Base-by-base conservation (phyloP, 2,329 filamentous ascomycete genomes). In the Pseudogymnoascus sp. region DNA sequence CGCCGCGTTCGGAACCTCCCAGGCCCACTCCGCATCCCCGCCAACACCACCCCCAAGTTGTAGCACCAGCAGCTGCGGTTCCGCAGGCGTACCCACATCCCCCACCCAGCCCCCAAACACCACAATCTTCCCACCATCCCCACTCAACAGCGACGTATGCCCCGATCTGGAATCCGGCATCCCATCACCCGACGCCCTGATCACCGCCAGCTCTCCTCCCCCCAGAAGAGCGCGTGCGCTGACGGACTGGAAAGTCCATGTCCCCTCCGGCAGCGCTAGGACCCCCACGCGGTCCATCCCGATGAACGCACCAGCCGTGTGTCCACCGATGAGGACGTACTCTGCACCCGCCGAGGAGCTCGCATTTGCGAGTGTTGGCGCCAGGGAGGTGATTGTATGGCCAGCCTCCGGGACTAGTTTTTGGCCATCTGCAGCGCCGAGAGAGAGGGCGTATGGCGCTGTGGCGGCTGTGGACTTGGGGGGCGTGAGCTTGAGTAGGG, bases 91-190 rank as follows among this genome's bases (percentile, higher is more conserved):
- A 7, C 78, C 82, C 0, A 89, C 81, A 70, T 96, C 87, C 3
- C 93, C 93, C 4, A 97, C 91, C 95, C 95, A 99, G 1, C 95
- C 95, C 19, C 95, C 95, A 65, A 92, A 81, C 1, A 99, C 78
- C 41, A 96, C 78, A 7, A 98, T 79, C n/a, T 83, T 85, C 26
- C 79, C 84, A 0, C 93, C 93, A 71, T 96, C 91, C 61, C 89
- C 83, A 28, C 86, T 90, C 4, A 97, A 77, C 1, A 96, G 84
- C 0, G 93, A 87, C 0, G 90, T 93, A 72, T 99, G 95, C 0
- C 95, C 95, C 3, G 93, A 96, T 62, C 95, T 82, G 38, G 91
- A 91, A 68, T 96, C 89, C 6, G 96, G 80, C 0, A 75, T 75
- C 1, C 70, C 64, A 1, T 60, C 40, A 6, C 22, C 62, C 12